A percentile compares a stretch with the other conserved stretches of the same genome.
Evolutionary conservation across 2,329 filamentous ascomycete species (phyloP).

Genomic region (Cytospora schulzeri): DNA sequence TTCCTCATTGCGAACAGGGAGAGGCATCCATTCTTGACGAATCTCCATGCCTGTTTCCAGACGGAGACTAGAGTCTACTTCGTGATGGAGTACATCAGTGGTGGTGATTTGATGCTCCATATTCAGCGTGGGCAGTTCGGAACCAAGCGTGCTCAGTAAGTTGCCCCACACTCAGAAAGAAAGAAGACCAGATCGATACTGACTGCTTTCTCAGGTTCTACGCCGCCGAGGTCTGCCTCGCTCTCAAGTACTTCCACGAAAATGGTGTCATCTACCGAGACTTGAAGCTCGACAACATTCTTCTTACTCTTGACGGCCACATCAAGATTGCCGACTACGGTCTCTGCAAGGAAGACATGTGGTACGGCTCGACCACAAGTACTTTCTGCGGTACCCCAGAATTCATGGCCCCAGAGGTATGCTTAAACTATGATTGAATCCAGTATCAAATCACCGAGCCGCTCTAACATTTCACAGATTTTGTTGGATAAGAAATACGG

Average conservation of each 20-base stretch:
- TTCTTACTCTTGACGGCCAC: conserved; percentile 91
- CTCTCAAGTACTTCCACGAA: conserved; percentile 98
- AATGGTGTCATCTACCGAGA: conserved; percentile 99
- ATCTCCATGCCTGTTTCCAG: conserved; percentile 96
- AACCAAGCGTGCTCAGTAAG: conserved; percentile 91
- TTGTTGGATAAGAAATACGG: conserved; percentile 98
- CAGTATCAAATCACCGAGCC: not conserved
- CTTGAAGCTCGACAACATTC: conserved; percentile 89
- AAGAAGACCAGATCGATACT: conserved; percentile 7
- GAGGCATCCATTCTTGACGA: conserved; percentile 92
- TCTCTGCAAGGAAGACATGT: conserved; percentile 99
- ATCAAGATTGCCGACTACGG: conserved; percentile 99
- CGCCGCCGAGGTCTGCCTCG: conserved; percentile 93
- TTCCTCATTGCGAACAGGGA: conserved; percentile 97
- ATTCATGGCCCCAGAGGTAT: conserved; percentile 97
- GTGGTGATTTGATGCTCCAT: conserved; percentile 98
- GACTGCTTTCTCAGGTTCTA: conserved; percentile 72
- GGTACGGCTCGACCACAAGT: conserved; percentile 94
- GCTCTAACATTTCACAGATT: conserved; percentile 59
- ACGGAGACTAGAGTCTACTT: conserved; percentile 98
- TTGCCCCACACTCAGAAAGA: conserved; percentile 30
- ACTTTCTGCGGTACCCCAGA: conserved; percentile 99
- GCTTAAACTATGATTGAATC: conserved; percentile 29
- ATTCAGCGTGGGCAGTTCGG: conserved; percentile 97
- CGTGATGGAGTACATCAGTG: conserved; percentile 99